phyloP scores from a whole-genome alignment of 371 early-diverging fungal genomes.

The Batrachochytrium dendrobatidis region DNA sequence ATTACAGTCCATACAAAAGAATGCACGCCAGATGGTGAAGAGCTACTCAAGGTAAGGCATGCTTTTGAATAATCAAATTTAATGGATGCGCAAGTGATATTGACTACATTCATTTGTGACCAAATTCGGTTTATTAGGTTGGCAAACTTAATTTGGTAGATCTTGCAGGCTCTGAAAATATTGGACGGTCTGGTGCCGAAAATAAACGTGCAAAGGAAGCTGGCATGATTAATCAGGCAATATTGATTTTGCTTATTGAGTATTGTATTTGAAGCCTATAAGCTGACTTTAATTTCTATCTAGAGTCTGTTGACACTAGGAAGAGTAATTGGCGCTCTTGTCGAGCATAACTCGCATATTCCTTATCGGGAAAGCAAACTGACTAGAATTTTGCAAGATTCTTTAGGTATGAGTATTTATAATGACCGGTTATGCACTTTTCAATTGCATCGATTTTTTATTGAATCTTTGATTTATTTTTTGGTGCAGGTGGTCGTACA shows the following conservation, averaged over 20 bases:
- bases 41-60: conserved; percentile 57
- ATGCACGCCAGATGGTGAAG: conserved; percentile 68
- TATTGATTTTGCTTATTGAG: neutral
- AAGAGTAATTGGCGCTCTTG: conserved; percentile 85
- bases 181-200: conserved; percentile 85
- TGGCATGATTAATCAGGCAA: conserved; percentile 72
- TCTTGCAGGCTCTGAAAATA: conserved; percentile 96
- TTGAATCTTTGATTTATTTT: neutral
- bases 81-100: neutral
- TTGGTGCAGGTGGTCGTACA: conserved; percentile 71
- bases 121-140: conserved; percentile 22
- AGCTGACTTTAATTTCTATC: neutral
- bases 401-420: conserved; percentile 58
- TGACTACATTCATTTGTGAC: conserved; percentile 10
- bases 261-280: conserved; percentile 15
- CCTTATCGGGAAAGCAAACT: conserved; percentile 94
- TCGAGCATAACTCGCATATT: conserved; percentile 70
- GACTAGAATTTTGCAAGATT: conserved; percentile 91
- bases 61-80: no score
- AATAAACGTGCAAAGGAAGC: conserved; percentile 84
- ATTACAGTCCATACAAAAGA: conserved; percentile 81
- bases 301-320: conserved; percentile 82
- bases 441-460: conserved; percentile 2
- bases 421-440: no score
- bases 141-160: conserved; percentile 96